Evolutionary conservation across 805 yeast genomes (phyloP).

Genomic region (Metschnikowia similis): DNA sequence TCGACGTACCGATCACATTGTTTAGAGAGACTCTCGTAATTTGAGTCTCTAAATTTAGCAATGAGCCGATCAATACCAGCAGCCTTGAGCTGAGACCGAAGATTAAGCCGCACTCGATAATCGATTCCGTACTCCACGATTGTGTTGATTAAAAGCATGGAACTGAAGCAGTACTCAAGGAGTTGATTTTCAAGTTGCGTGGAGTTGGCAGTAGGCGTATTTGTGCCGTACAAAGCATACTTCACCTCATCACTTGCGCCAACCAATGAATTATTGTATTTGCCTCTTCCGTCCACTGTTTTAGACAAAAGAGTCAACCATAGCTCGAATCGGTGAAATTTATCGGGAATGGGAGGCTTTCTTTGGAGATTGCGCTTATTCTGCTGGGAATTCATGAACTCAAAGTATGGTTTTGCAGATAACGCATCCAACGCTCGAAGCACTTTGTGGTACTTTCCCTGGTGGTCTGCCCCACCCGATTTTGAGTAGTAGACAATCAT

Average conservation of each 20-base stretch:
- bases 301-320: slow-evolving; percentile 68
- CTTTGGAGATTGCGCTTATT: slow-evolving; percentile 29
- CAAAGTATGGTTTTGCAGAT: slow-evolving; percentile 35
- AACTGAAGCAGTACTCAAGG: slow-evolving; percentile 65
- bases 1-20: slow-evolving; percentile 62
- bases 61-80: slow-evolving; percentile 23
- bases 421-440: slow-evolving; percentile 48
- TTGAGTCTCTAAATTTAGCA: slow-evolving; percentile 30
- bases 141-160: slow-evolving; percentile 67
- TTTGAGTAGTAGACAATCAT: slow-evolving; percentile 39
- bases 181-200: slow-evolving; percentile 55
- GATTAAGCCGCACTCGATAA: slow-evolving; percentile 45
- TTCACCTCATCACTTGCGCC: slow-evolving; percentile 86
- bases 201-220: slow-evolving; percentile 36
- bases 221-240: slow-evolving; percentile 14
- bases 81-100: slow-evolving; percentile 46
- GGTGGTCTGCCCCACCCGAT: slow-evolving; percentile 23
- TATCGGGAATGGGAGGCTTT: slow-evolving; percentile 32
- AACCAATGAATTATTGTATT: slow-evolving; percentile 77
- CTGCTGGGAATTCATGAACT: slow-evolving; percentile 19
- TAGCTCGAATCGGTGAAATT: slow-evolving; percentile 54
- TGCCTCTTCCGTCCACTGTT: slow-evolving; percentile 81
- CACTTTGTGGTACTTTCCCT: slow-evolving; percentile 52
- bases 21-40: slow-evolving; percentile 56
- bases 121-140: slow-evolving; percentile 47